phyloP scores from a whole-genome alignment of 768 basidiomycete genomes.

The Pleurotus eryngii region DNA sequence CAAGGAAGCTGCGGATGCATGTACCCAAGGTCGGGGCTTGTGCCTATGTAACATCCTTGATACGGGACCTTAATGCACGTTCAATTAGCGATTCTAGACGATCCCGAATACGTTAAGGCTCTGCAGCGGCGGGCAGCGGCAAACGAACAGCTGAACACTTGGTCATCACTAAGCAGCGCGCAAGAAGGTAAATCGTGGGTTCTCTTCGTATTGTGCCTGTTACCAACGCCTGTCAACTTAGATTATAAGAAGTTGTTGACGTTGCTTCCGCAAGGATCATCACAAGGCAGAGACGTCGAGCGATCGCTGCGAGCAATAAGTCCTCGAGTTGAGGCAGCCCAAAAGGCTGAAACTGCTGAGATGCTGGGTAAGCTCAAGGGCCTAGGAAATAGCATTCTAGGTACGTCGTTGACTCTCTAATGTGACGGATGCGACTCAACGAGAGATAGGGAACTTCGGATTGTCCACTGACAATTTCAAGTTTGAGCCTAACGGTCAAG shows the following conservation, averaged over 20 bases:
- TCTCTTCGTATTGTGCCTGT: not conserved
- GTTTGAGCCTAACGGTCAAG: slow-evolving; percentile 89
- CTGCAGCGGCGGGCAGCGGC: slow-evolving; percentile 85
- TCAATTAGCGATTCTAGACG: slow-evolving; percentile 75
- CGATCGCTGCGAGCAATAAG: slow-evolving; percentile 54
- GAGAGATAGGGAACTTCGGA: slow-evolving; percentile 77
- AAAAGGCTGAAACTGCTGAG: slow-evolving; percentile 85
- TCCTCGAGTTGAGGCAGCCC: slow-evolving; percentile 68
- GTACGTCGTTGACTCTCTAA: slow-evolving; percentile 34
- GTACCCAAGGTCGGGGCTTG: slow-evolving; percentile 58
- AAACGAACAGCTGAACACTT: slow-evolving; percentile 76
- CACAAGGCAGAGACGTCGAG: slow-evolving; percentile 45
- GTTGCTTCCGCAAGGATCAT: slow-evolving; percentile 54
- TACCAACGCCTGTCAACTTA: slow-evolving; percentile 24
- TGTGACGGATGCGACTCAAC: not conserved
- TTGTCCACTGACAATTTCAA: slow-evolving; percentile 96
- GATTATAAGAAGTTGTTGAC: slow-evolving; percentile 76
- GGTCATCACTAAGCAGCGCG: slow-evolving; percentile 78
- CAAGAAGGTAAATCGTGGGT: slow-evolving; percentile 64
- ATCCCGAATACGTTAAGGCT: slow-evolving; percentile 83
- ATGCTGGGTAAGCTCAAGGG: slow-evolving; percentile 93
- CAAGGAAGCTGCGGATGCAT: slow-evolving; percentile 76
- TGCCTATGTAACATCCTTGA: slow-evolving; percentile 5
- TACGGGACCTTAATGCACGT: slow-evolving; percentile 7
- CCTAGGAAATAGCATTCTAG: slow-evolving; percentile 85